Conservation (phyloP, 2,329 filamentous ascomycete species). For the Chlorencoelia australis region DNA sequence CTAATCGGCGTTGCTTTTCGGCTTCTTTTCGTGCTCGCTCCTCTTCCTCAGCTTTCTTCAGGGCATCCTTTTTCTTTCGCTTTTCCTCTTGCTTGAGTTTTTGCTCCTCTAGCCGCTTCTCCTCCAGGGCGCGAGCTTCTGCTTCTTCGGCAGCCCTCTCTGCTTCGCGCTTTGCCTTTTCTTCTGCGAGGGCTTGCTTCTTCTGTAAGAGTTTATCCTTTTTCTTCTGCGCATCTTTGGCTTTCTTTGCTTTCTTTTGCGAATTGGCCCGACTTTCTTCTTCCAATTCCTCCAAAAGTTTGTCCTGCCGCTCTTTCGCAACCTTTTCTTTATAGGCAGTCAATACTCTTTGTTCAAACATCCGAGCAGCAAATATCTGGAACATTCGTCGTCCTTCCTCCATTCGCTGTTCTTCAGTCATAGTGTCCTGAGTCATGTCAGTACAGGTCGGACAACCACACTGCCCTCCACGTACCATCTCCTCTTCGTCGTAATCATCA, state of each 20-base stretch:
- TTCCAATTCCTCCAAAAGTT: conserved; percentile 81
- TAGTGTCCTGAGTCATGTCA: conserved; percentile 60
- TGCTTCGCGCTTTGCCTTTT: conserved; percentile 77
- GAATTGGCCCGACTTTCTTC: conserved; percentile 70
- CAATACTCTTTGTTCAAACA: conserved; percentile 97
- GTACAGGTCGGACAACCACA: conserved; percentile 21
- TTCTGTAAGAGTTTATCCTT: conserved; percentile 89
- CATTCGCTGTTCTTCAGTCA: conserved; percentile 98
- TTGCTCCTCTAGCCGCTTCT: conserved; percentile 71
- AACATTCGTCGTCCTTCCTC: conserved; percentile 98
- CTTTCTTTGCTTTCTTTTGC: conserved; percentile 83
- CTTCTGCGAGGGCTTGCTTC: conserved; percentile 81
- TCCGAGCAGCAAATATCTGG: conserved; percentile 95
- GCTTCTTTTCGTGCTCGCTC: conserved; percentile 76
- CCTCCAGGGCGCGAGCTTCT: conserved; percentile 63
- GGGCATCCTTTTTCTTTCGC: conserved; percentile 80
- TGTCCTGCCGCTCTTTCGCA: conserved; percentile 80
- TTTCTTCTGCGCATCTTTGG: conserved; percentile 86
- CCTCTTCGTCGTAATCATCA: conserved; percentile 69
- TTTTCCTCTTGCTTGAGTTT: conserved; percentile 79
- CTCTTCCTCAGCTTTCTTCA: conserved; percentile 84
- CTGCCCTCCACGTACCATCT: conserved; percentile 41
- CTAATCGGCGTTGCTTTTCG: conserved; percentile 66
- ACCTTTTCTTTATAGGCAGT: conserved; percentile 98
- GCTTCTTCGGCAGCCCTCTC: conserved; percentile 84